These are phyloP conservation scores for Monosporozyma unispora DNA, from an alignment of 805 yeast species.

Conservation along the genomic window DNA sequence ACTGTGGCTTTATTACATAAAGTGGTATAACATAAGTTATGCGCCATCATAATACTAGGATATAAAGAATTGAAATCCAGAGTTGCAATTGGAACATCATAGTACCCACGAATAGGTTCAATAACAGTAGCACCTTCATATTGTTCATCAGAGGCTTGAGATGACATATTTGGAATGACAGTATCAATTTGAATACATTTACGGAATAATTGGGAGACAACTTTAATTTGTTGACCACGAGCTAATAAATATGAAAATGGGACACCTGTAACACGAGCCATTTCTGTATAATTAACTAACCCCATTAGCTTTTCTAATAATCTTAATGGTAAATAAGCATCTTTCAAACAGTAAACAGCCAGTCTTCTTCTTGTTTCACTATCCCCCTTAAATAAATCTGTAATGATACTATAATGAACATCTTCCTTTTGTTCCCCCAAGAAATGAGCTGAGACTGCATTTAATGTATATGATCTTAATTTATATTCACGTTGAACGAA, in stretches of 20 bases:
- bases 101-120: conserved; percentile 92
- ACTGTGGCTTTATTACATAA: conserved; percentile 62
- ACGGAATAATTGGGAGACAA: conserved; percentile 87
- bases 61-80: conserved; percentile 94
- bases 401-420: conserved; percentile 93
- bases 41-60: conserved; percentile 99
- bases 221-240: conserved; percentile 97
- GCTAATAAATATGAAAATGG: conserved; percentile 83
- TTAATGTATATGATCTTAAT: conserved; percentile 85
- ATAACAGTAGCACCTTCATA: conserved; percentile 99
- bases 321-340: conserved; percentile 85
- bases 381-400: conserved; percentile 87
- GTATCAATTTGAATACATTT: conserved; percentile 82
- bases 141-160: conserved; percentile 76
- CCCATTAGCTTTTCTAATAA: conserved; percentile 91
- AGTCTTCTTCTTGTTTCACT: conserved; percentile 87
- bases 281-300: conserved; percentile 91
- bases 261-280: conserved; percentile 99
- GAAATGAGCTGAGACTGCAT: conserved; percentile 91
- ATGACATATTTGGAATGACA: conserved; percentile 82
- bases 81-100: conserved; percentile 95
- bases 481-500: conserved; percentile 92
- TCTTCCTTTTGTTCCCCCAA: conserved; percentile 95
- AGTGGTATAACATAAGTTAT: conserved; percentile 92
- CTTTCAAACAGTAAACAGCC: conserved; percentile 95